phyloP scores from a whole-genome alignment of 306 rosid species.

The Hippophae tibetana region DNA sequence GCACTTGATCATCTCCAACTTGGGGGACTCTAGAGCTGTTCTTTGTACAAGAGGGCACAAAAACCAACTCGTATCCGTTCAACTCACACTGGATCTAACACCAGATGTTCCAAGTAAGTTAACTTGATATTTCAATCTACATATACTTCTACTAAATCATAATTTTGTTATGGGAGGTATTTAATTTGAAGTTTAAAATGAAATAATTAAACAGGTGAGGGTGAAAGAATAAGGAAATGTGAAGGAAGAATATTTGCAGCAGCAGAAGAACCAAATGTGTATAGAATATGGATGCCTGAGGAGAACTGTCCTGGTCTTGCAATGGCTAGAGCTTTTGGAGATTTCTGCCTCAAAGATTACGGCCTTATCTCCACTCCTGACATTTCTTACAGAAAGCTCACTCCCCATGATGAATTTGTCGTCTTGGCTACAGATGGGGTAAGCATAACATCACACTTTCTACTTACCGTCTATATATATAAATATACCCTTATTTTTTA shows the following conservation, averaged over 20 bases:
- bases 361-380: slow-evolving; percentile 80
- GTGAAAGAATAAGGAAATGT: slow-evolving; percentile 55
- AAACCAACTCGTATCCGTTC: slow-evolving; percentile 50
- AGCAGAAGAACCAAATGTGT: slow-evolving; percentile 64
- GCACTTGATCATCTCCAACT: slow-evolving; percentile 57
- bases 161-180: background rate
- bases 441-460: background rate
- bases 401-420: slow-evolving; percentile 59
- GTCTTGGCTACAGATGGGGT: slow-evolving; percentile 93
- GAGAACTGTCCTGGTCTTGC: slow-evolving; percentile 90
- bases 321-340: slow-evolving; percentile 94
- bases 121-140: background rate
- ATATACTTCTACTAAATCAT: background rate
- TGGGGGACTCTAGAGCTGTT: slow-evolving; percentile 94
- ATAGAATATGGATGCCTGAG: slow-evolving; percentile 93
- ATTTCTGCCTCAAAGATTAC: slow-evolving; percentile 82
- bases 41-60: slow-evolving; percentile 62
- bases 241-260: slow-evolving; percentile 69
- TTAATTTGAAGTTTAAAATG: background rate
- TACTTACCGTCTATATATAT: background rate
- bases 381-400: slow-evolving; percentile 48
- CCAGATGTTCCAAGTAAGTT: slow-evolving; percentile 69
- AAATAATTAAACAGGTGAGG: slow-evolving; percentile 49
- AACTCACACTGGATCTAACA: slow-evolving; percentile 82
- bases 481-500: too few relatives aligned